Conservation (phyloP, 2,329 filamentous ascomycete species). For the Fusarium beomiforme region DNA sequence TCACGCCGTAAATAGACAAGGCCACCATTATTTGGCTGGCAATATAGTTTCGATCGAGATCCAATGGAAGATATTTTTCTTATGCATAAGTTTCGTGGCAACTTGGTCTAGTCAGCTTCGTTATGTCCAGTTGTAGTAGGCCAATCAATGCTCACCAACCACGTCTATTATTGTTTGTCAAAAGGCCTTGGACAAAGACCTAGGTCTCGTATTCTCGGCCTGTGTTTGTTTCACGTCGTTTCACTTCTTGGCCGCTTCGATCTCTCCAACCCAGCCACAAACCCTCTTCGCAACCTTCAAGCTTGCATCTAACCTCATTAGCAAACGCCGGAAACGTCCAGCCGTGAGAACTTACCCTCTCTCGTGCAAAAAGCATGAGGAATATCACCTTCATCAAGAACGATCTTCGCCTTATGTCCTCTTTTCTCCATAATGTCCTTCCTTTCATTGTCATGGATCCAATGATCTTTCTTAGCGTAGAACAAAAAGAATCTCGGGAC, state of each 20-base stretch:
- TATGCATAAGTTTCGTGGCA: conserved; percentile 16
- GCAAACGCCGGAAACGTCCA: not conserved
- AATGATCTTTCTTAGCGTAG: conserved; percentile 69
- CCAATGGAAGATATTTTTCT: conserved; percentile 5
- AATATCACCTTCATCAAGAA: conserved; percentile 65
- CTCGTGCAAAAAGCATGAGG: conserved; percentile 69
- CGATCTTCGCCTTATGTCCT: conserved; percentile 57
- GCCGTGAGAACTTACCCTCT: conserved; percentile 45
- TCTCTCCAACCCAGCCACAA: conserved; percentile 27
- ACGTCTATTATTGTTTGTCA: conserved; percentile 1
- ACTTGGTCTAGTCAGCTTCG: conserved; percentile 21
- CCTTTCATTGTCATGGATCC: conserved; percentile 66
- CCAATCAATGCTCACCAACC: not conserved
- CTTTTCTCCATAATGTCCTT: conserved; percentile 64
- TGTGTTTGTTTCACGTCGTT: not conserved
- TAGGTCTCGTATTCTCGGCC: not conserved
- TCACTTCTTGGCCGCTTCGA: conserved; percentile 12
- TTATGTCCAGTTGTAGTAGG: not conserved
- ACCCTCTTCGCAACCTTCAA: conserved; percentile 32
- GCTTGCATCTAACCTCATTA: conserved; percentile 25
- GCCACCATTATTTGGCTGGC: conserved; percentile 7
- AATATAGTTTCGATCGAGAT: conserved; percentile 3
- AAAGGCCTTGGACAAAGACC: not conserved
- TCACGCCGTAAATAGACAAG: conserved; percentile 1
- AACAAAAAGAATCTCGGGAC: conserved; percentile 66